Evolutionary conservation across 441 rosid genomes (phyloP), one percentile per base, ranked within the genome.

Genomic region (Populus trichocarpa): DNA sequence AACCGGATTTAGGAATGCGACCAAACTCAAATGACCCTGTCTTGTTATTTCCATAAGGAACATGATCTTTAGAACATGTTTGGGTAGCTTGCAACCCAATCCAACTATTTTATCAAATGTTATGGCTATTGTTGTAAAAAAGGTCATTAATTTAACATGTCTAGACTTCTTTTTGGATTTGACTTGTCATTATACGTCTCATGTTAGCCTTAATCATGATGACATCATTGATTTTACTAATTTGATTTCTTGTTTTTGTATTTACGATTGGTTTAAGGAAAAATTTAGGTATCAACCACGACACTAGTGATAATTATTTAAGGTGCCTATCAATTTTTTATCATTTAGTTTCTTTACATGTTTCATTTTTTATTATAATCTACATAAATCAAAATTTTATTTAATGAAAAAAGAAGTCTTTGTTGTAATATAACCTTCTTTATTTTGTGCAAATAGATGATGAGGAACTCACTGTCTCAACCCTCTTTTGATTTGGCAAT

Each of bases 201-300:
- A 36, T 36, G 40, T 36, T 36, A 8, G 40, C 99, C 74, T 96
- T 96, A 77, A 84, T 96, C 59, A 67, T 94, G 93, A 92, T 96
- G 97, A 94, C 99, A 11, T 71, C 86, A 5, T 83, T 96, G 81
- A 94, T 97, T 71, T 84, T 86, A 5, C 59, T 91, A 42, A 96
- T 96, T 25, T 98, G 96, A 0, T 77, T 90, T 77, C 97, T 96
- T 22, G 98, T 96, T 69, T 89, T 89, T 67, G 70, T 93, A 46
- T 94, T 91, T 30, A 97, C 88, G 3, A 84, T 86, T 71, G 96
- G 92, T 69, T 97, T 96, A 11, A 89, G 92, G 80, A 91, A 86
- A 84, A 71, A 66, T 38, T 67, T 36, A 57, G 53, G 72, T 33
- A 28, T 26, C 25, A 65, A 33, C 57, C 81, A 38, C 35, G 75